Conservation (phyloP, 2,329 filamentous ascomycete genomes). For the Cordyceps cicadae region DNA sequence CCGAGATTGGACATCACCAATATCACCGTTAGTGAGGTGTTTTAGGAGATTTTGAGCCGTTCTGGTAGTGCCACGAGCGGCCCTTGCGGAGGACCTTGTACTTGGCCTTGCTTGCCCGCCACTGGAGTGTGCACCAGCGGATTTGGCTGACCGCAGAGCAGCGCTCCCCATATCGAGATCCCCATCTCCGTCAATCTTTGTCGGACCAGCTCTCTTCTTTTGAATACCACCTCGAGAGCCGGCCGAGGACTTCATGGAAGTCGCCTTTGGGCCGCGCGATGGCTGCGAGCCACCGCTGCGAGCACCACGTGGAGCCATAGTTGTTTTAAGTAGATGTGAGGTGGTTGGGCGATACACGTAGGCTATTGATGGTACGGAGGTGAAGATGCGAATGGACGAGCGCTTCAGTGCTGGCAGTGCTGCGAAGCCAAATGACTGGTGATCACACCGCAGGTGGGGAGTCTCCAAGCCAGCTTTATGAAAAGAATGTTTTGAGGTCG, state of each 20-base stretch:
- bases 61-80: constrained; percentile 25
- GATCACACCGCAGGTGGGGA: not conserved
- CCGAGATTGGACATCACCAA: constrained; percentile 25
- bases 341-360: constrained; percentile 6
- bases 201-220: constrained; percentile 35
- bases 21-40: constrained; percentile 30
- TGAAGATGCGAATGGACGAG: not conserved
- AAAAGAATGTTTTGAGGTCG: not conserved
- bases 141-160: constrained; percentile 27
- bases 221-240: constrained; percentile 40
- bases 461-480: not conserved
- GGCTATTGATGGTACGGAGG: not conserved
- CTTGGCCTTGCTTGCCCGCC: constrained; percentile 23
- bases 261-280: constrained; percentile 25
- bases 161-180: constrained; percentile 50
- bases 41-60: constrained; percentile 36
- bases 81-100: constrained; percentile 20
- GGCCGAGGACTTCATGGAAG: constrained; percentile 22
- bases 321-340: constrained; percentile 12
- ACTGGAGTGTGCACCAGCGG: constrained; percentile 16
- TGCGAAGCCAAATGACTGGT: not conserved
- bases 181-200: constrained; percentile 45
- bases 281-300: constrained; percentile 15
- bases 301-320: constrained; percentile 17
- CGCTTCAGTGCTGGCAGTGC: not conserved